These are phyloP conservation scores for Candida hispaniensis DNA, from an alignment of 805 yeast species.

Conservation along the genomic window DNA sequence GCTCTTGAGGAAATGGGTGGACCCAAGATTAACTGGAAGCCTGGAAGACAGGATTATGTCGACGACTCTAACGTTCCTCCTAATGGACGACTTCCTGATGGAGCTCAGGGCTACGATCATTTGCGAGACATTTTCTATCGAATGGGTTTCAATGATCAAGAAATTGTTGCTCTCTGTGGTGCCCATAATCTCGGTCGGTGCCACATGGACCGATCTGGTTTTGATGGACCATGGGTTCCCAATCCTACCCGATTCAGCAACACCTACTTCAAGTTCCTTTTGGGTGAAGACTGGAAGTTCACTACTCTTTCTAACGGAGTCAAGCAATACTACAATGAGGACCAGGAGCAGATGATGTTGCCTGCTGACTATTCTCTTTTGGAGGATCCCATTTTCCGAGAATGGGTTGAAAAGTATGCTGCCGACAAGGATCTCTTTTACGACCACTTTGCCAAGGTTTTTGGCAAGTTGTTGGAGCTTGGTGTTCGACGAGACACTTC, in stretches of 20 bases:
- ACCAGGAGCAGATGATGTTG: constrained; percentile 70
- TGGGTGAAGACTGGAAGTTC: constrained; percentile 46
- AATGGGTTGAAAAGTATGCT: constrained; percentile 60
- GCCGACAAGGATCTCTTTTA: constrained; percentile 51
- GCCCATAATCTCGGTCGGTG: constrained; percentile 57
- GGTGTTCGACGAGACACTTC: constrained; percentile 51
- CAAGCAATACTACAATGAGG: constrained; percentile 36
- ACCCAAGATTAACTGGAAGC: constrained; percentile 66
- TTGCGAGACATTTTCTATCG: constrained; percentile 44
- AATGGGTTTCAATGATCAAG: constrained; percentile 52
- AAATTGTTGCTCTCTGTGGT: constrained; percentile 51
- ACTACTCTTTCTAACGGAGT: constrained; percentile 33
- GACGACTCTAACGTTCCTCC: constrained; percentile 47
- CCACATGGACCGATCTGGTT: constrained; percentile 58
- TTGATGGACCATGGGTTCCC: constrained; percentile 86
- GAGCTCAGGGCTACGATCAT: constrained; percentile 43
- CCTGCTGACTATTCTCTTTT: constrained; percentile 66
- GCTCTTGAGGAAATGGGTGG: constrained; percentile 57
- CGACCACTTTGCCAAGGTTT: constrained; percentile 54
- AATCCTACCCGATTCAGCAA: constrained; percentile 65
- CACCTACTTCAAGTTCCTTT: constrained; percentile 52
- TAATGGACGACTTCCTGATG: constrained; percentile 54
- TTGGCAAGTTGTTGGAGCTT: constrained; percentile 60
- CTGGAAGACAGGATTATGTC: constrained; percentile 53
- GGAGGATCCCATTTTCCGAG: constrained; percentile 47